Evolutionary conservation across 805 yeast genomes (phyloP), one percentile per base, ranked within the genome.

Genomic region (Wickerhamiella musiphila): DNA sequence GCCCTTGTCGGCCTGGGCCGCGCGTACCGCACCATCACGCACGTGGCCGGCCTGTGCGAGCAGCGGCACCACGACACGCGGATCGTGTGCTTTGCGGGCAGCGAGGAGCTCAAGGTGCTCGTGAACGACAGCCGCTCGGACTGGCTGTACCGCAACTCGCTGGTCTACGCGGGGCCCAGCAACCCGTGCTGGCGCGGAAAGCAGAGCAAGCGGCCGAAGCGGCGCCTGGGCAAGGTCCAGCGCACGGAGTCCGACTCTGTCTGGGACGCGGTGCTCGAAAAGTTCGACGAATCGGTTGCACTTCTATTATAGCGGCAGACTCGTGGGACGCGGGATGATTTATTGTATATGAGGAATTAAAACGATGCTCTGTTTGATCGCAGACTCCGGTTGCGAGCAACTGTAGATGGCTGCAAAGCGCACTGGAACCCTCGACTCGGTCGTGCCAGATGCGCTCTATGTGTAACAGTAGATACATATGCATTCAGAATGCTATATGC

Each of bases 1-100:
- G 73, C 78, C 1, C 72, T 86, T 49, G 65, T 84, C 23, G 95
- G 95, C 6, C 67, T 77, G 41, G 98, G 98, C 24, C 93, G 82
- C 35, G 73, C 94, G 0, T 78, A 79, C 46, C 74, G 79, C 27
- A 81, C 94, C 2, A 66, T 84, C 28, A 84, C 86, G 1, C 90
- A 84, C 53, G 58, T 86, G 16, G 68, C 78, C 35, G 94, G 94
- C 4, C 93, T 86, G 49, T 64, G 95, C 36, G 73, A 68, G 23
- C 57, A 65, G 8, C 58, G 72, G 23, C 72, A 69, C 26, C 68
- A 72, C 23, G 79, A 77, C 4, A 70, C 70, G 44, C 81, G 86
- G 5, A 66, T 77, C 2, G 68, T 78, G 17, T 71, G 70, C 36
- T 81, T 73, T 48, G 59, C 77, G 19, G 82, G 76, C 40, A 65